Base-by-base conservation (phyloP, 2,329 filamentous ascomycete species). In the Fusarium avenaceum region DNA sequence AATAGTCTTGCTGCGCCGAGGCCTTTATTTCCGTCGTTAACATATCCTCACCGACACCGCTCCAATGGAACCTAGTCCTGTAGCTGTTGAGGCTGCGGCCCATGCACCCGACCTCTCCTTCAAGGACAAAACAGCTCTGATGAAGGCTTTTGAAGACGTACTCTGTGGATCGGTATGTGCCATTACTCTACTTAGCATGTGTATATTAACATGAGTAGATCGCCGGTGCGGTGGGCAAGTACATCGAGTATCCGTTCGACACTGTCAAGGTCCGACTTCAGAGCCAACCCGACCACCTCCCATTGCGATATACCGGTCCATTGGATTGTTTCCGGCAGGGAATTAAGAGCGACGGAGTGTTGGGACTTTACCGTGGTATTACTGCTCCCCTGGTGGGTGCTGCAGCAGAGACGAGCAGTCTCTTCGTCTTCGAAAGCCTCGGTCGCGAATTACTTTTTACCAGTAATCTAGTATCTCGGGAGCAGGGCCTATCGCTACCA, bases 211-310 rank as follows among this genome's bases (percentile, higher is more conserved):
- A 8, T 26, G 10, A 43, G 26, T 69, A 94, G 92, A 79, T 87
- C 61, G 94, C 95, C 56, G 96, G 96, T 63, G 88, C 96, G 62
- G 90, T 93, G 35, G 95, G 95, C 66, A 99, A 98, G 83, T 93
- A 95, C 78, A 95, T 99, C 76, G 96, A 99, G 79, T 99, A 97
- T 78, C 96, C 96, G 24, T 99, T 99, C 81, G 96, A 99, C 81
- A 99, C 96, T 0, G 90, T 99, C 79, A 99, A 99, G 82, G 96
- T 99, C 63, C 92, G 96, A 40, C 87, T 99, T 13, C 96, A 99
- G 79, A 96, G 95, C n/a, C 95, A 98, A 79, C 92, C 94, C 33
- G 91, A 95, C 78, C 88, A 91, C 73, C 84, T 93, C 4, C 94
- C 93, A 17, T 87, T 94, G 20, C 90, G 87, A 63, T 98, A 97